phyloP scores from a whole-genome alignment of 1,139 yeast genomes.

The Candida sp. region DNA sequence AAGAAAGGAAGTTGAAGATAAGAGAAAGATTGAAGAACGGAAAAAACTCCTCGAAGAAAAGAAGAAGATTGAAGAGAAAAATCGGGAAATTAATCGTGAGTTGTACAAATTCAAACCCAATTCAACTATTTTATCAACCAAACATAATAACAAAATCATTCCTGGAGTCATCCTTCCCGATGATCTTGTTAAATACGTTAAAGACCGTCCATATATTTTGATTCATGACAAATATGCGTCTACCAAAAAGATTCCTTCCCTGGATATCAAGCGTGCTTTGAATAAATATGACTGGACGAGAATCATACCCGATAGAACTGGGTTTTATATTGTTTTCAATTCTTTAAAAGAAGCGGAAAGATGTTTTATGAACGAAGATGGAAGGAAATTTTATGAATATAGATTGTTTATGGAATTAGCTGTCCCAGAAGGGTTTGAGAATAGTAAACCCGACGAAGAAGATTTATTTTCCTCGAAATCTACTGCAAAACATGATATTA shows the following conservation, averaged over 20 bases:
- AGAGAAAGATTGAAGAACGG: constrained; percentile 14
- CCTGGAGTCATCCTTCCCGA: constrained; percentile 39
- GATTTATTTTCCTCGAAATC: constrained; percentile 7
- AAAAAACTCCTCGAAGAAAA: constrained; percentile 8
- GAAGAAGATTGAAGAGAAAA: constrained; percentile 13
- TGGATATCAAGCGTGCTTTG: constrained; percentile 51
- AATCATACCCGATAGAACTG: constrained; percentile 58
- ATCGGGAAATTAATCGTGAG: constrained; percentile 8
- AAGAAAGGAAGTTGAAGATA: constrained; percentile 20
- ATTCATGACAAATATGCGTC: constrained; percentile 55
- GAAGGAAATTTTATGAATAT: constrained; percentile 47
- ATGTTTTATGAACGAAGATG: constrained; percentile 69
- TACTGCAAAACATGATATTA: constrained; percentile 20
- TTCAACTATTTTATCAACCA: constrained; percentile 32
- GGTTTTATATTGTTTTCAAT: constrained; percentile 72
- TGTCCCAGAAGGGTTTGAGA: constrained; percentile 31
- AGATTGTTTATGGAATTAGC: constrained; percentile 56
- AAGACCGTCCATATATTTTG: constrained; percentile 53
- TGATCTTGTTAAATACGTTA: constrained; percentile 46
- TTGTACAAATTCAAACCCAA: constrained; percentile 19
- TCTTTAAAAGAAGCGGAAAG: constrained; percentile 59
- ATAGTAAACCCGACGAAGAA: constrained; percentile 8
- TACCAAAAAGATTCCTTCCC: constrained; percentile 45
- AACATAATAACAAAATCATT: constrained; percentile 27
- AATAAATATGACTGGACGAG: constrained; percentile 63